Base-by-base conservation (phyloP, 2,329 filamentous ascomycete species). In the Paramyrothecium sp. region DNA sequence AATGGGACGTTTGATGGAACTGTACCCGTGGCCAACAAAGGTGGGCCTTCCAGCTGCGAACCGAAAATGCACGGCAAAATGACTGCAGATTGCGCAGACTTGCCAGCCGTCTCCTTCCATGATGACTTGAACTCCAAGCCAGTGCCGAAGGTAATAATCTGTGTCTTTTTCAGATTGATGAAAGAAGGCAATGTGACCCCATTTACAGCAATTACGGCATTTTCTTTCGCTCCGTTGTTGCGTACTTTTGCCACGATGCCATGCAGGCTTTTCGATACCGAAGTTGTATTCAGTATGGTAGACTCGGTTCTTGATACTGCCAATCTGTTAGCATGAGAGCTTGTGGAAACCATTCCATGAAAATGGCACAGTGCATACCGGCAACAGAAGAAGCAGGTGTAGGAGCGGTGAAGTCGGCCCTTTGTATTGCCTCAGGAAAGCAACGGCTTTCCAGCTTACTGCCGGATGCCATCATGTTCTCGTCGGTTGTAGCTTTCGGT, bases 31-130 rank as follows among this genome's bases (percentile, higher is more conserved):
- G 61, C 61, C 23, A 63, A 49, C 16, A 63, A 51, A 33, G 61
- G 53, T 23, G 61, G 61, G 33, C 61, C 61, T 34, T 61, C 48
- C 3, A 61, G 56, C 30, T 56, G 57, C 10, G 54, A 54, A 5
- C 61, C 61, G 47, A 61, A 63, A 16, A 63, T 58, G 54, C 61
- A 61, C 12, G 61, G 61, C 57, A 61, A 41, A 41, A 63, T 51
- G 33, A 61, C 60, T 52, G 51, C 38, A 3, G 47, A 56, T 21
- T 54, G 58, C 54, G 51, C 38, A 3, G 47, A 56, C 17, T 54
- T 44, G 33, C 17, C 16, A 8, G 47, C 12, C 13, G 7, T 23
- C 21, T 50, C 13, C 17, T 8, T 21, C 17, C 41, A n/a, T 16
- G 41, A 46, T 46, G 22, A 3, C 13, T 38, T 26, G 20, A 58